Percentiles rank a stretch among this genome's conserved stretches.
Conservation (phyloP, 2,329 filamentous ascomycete species). For the Atkinsonella hypoxylon region DNA sequence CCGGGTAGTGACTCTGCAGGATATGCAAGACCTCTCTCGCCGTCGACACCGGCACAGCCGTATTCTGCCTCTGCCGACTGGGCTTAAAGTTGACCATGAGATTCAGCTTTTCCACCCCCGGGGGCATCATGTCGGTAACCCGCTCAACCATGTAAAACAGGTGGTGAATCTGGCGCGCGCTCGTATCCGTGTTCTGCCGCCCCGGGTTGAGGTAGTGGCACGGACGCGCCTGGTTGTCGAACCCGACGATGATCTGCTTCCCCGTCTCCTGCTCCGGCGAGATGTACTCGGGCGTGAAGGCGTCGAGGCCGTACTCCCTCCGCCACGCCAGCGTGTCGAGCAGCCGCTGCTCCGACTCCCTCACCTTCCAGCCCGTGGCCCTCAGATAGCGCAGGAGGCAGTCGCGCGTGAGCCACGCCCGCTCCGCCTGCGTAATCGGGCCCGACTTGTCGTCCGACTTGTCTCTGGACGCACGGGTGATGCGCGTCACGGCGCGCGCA, state of each 20-base stretch:
- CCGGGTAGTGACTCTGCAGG: constrained; percentile 90
- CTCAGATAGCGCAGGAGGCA: constrained; percentile 88
- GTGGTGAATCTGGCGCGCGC: constrained; percentile 81
- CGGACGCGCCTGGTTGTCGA: constrained; percentile 72
- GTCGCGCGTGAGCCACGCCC: constrained; percentile 82
- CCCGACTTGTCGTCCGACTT: constrained; percentile 44
- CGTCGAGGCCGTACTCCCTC: constrained; percentile 74
- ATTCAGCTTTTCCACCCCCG: constrained; percentile 75
- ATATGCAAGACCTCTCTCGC: constrained; percentile 80
- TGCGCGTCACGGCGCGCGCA: constrained; percentile 57
- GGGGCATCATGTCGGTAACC: constrained; percentile 73
- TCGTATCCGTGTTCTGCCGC: constrained; percentile 82
- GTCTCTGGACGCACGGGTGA: constrained; percentile 31
- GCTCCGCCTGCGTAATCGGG: constrained; percentile 66
- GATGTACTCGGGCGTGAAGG: constrained; percentile 74
- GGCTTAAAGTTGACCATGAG: constrained; percentile 88
- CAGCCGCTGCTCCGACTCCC: constrained; percentile 67
- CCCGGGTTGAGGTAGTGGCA: constrained; percentile 86
- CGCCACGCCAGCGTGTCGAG: constrained; percentile 77
- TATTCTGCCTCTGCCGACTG: constrained; percentile 61
- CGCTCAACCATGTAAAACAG: constrained; percentile 93
- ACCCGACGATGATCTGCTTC: constrained; percentile 85
- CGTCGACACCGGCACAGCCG: constrained; percentile 58
- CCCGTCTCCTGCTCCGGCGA: constrained; percentile 91
- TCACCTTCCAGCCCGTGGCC: constrained; percentile 79